These are phyloP conservation scores for Skeletonema costatum DNA, from an alignment of 108 stramenopile genomes.

Conservation along the genomic window DNA sequence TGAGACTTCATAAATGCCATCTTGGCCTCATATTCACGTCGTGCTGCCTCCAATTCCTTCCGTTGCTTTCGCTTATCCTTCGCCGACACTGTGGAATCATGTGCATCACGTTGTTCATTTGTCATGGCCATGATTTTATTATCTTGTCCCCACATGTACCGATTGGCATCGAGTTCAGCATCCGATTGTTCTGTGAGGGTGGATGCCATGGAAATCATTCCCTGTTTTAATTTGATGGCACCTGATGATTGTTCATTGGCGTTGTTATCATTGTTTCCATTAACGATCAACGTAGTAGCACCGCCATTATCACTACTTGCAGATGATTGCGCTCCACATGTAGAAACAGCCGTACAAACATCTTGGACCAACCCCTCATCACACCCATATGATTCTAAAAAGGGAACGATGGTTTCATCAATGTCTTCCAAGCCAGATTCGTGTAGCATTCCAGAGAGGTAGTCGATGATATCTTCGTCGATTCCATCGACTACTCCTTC, in stretches of 20 bases:
- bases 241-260: constrained; percentile 1
- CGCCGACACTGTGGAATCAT: constrained; percentile 60
- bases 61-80: constrained; percentile 81
- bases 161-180: constrained; percentile 62
- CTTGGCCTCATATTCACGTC: constrained; percentile 64
- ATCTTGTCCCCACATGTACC: constrained; percentile 73
- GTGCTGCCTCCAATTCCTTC: constrained; percentile 70
- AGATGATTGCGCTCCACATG: not conserved
- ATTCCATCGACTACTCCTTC: constrained; percentile 41
- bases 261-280: constrained; percentile 9
- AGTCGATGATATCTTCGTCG: constrained; percentile 58
- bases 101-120: constrained; percentile 73
- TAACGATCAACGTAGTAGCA: not conserved
- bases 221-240: constrained; percentile 65
- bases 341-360: constrained; percentile 29
- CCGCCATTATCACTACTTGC: not conserved
- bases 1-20: constrained; percentile 43
- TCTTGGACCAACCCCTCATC: constrained; percentile 52
- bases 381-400: constrained; percentile 66
- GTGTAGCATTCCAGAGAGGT: constrained; percentile 68
- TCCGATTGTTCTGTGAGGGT: constrained; percentile 54
- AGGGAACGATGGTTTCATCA: constrained; percentile 68
- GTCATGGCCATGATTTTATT: constrained; percentile 68
- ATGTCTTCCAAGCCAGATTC: constrained; percentile 45
- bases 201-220: constrained; percentile 71